Conservation (phyloP, 2,329 filamentous ascomycete species). For the Gnomoniopsis smithogilvyi region DNA sequence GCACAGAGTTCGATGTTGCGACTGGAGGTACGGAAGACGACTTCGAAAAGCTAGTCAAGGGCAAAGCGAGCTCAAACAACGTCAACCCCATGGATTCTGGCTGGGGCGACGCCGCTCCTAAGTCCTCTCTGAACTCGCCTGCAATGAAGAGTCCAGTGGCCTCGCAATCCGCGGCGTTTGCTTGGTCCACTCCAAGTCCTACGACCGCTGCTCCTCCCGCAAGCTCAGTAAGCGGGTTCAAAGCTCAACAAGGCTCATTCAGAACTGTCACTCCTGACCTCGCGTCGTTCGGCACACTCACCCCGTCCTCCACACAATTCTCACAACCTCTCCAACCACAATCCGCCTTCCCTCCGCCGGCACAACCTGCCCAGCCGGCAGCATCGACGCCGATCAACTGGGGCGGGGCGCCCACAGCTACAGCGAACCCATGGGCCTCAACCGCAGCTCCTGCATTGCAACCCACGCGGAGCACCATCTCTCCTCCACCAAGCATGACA, state of each 20-base stretch:
- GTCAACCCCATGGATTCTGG: conserved; percentile 41
- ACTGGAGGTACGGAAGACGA: conserved; percentile 63
- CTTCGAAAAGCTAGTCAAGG: conserved; percentile 88
- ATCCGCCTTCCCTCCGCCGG: conserved; percentile 23
- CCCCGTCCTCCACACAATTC: conserved; percentile 59
- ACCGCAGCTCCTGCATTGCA: conserved; percentile 30
- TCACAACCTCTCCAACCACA: conserved; percentile 55
- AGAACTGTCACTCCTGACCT: conserved; percentile 60
- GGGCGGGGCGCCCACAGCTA: conserved; percentile 37
- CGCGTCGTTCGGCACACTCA: conserved; percentile 50
- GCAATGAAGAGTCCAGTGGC: conserved; percentile 28
- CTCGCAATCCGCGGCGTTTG: conserved; percentile 46
- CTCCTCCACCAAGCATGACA: conserved; percentile 29
- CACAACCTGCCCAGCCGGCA: conserved; percentile 20
- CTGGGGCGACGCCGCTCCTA: conserved; percentile 44
- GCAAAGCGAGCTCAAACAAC: conserved; percentile 46
- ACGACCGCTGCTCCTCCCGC: conserved; percentile 29
- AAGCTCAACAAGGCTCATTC: conserved; percentile 40
- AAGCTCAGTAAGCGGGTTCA: conserved; percentile 31
- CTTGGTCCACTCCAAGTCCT: conserved; percentile 60
- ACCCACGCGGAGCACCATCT: conserved; percentile 20
- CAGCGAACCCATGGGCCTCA: conserved; percentile 48
- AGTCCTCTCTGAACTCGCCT: conserved; percentile 31
- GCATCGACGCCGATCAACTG: conserved; percentile 46
- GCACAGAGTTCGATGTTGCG: conserved; percentile 50